Evolutionary conservation across 1,284 basidiomycete species (phyloP).

Genomic region (Waitea zeae): DNA sequence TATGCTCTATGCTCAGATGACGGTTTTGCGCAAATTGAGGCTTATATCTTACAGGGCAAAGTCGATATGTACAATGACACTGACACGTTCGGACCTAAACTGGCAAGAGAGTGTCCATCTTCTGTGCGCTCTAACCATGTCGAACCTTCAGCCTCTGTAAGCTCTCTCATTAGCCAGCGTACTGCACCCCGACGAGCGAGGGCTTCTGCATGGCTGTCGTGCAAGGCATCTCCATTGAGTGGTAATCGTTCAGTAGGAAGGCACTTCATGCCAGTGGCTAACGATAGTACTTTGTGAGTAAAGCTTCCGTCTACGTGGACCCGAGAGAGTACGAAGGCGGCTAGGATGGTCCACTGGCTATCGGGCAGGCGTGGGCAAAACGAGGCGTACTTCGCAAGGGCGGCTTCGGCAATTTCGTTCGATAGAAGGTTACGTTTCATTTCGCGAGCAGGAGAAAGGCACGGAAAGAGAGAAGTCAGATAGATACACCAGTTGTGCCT

Average conservation of each 20-base stretch:
- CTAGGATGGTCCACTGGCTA: slow-evolving; percentile 40
- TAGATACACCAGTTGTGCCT: no score
- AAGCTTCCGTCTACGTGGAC: slow-evolving; percentile 2
- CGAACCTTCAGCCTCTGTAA: slow-evolving; percentile 7
- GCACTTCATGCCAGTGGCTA: slow-evolving; percentile 81
- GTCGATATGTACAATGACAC: slow-evolving; percentile 76
- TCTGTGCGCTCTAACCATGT: slow-evolving; percentile 22
- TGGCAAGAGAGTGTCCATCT: slow-evolving; percentile 21
- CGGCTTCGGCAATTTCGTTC: no score
- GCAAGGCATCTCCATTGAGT: slow-evolving; percentile 60
- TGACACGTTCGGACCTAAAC: slow-evolving; percentile 29
- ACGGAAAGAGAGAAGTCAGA: no score
- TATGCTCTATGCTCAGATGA: not conserved
- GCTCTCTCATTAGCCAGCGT: slow-evolving; percentile 69
- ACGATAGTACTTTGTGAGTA: slow-evolving; percentile 48
- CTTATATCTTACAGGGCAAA: slow-evolving; percentile 66
- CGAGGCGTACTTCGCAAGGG: no score
- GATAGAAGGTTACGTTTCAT: no score
- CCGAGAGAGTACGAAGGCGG: slow-evolving; percentile 32
- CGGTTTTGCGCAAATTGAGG: not conserved
- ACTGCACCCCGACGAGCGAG: slow-evolving; percentile 67
- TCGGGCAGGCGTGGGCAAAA: no score
- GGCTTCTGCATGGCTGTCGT: slow-evolving; percentile 86
- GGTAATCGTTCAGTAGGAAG: slow-evolving; percentile 53
- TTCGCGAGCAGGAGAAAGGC: no score